Base-by-base conservation (phyloP, 352 stramenopile species). In the Pythium diclinum region DNA sequence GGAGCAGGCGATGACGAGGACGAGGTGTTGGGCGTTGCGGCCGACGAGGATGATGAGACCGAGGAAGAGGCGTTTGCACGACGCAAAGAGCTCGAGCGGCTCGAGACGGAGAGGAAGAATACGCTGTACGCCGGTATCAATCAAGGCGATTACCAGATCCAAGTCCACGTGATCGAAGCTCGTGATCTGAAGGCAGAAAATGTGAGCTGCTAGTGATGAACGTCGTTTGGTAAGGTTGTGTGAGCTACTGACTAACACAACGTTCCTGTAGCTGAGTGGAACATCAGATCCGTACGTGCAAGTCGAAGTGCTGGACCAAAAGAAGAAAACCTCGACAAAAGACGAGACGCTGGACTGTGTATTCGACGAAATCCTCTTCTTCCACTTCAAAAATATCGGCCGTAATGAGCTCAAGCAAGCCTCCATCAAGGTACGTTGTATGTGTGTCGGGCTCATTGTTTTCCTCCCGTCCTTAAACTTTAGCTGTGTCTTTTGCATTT, bases 321-420 rank as follows among this genome's bases (percentile, higher is more conserved):
- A 79, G 44, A 90, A 94, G 60, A 95, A 88, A 58, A 89, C 85
- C 6, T 87, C 88, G 8, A 92, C 79, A 11, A 93, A 91, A 53
- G 85, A 82, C 53, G 74, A 89, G 25, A 93, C 87, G 9, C 75
- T 96, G 23, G 85, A 78, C 0, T 94, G 82, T 32, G 89, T 97
- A 1, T 97, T 97, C 63, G 92, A 98, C 52, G 89, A 98, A 63
- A 80, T 90, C 7, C 66, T 97, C 19, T 96, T 97, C 51, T 96
- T 97, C 56, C 83, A 96, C 51, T 91, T 97, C 42, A 66, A 78
- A 6, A 88, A 97, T 65, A 91, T 94, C 56, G 82, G 81, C 2
- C 77, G 78, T 0, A 79, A 88, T 8, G 84, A 91, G 30, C 70
- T 93, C 9, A 77, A 75, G 53, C 69, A 88, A 17, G 82, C 82